A percentile compares a stretch with the other conserved stretches of the same genome.
Conservation (phyloP, 78 protist genomes). For the Dictyostelium brefeldianum region DNA sequence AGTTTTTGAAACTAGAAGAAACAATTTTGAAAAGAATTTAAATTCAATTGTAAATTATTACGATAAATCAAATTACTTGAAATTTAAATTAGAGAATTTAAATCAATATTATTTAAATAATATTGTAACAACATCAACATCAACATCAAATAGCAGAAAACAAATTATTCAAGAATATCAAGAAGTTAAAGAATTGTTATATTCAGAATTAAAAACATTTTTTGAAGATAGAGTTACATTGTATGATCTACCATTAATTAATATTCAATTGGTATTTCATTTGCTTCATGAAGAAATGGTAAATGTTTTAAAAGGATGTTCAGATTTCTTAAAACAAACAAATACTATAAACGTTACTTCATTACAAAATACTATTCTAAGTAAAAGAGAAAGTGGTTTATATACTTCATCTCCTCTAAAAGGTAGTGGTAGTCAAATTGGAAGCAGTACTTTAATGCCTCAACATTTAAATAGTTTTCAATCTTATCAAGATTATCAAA, state of each 20-base stretch:
- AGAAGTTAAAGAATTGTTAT: not conserved
- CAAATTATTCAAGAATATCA: not conserved
- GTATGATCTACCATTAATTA: constrained; percentile 7
- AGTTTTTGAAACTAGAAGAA: not conserved
- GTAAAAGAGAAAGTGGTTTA: not conserved
- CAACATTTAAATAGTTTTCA: not conserved
- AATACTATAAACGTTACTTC: not conserved
- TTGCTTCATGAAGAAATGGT: not conserved
- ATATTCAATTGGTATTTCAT: not conserved
- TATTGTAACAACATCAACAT: no score
- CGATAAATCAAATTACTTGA: not conserved
- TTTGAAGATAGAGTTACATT: constrained; percentile 5
- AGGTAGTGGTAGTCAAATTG: not conserved
- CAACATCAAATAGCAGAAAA: not conserved
- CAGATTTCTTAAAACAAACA: not conserved
- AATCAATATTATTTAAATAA: not conserved
- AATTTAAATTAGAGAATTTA: constrained; percentile 15
- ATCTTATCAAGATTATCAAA: not conserved
- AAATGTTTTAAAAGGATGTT: not conserved
- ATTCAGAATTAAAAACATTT: not conserved
- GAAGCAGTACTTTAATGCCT: not conserved
- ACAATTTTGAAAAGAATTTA: not conserved
- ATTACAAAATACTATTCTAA: not conserved
- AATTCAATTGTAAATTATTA: not conserved
- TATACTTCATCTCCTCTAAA: not conserved